Evolutionary conservation across 176 grass and related monocot genomes (phyloP).

Genomic region (Phoenix roebelenii): DNA sequence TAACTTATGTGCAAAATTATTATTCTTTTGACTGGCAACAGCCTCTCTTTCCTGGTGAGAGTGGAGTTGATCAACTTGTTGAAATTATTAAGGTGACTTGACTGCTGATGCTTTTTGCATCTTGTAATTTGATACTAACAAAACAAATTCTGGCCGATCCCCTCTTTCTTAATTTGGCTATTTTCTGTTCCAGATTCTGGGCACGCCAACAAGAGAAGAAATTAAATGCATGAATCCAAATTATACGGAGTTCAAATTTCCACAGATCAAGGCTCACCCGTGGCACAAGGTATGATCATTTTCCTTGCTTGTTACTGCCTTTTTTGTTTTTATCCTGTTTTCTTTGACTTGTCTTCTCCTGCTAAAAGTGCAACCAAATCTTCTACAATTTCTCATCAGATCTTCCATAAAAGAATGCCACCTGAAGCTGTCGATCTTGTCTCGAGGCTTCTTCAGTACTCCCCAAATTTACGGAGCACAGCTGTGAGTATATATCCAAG

Average conservation of each 20-base stretch:
- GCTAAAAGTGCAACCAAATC: background rate
- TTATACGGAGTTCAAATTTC: conserved; percentile 55
- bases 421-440: conserved; percentile 63
- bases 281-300: conserved; percentile 48
- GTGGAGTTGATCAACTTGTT: conserved; percentile 69
- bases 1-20: too few species aligned
- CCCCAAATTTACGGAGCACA: conserved; percentile 51
- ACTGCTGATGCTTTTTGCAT: background rate
- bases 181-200: conserved; percentile 35
- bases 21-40: conserved; percentile 12
- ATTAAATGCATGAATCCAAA: conserved; percentile 73
- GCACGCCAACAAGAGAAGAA: conserved; percentile 61
- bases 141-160: too few species aligned
- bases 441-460: conserved; percentile 76
- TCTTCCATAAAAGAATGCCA: conserved; percentile 55
- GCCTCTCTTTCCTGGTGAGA: conserved; percentile 70
- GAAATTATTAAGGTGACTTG: conserved; percentile 70
- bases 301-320: background rate
- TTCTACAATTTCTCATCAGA: conserved; percentile 7
- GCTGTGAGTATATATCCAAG: conserved; percentile 32
- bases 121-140: background rate
- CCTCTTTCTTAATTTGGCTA: background rate
- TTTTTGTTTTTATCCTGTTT: background rate
- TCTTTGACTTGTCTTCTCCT: background rate
- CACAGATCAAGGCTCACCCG: conserved; percentile 67